Conservation (phyloP, 495 filamentous ascomycete genomes). For the Clohesyomyces aquaticus region DNA sequence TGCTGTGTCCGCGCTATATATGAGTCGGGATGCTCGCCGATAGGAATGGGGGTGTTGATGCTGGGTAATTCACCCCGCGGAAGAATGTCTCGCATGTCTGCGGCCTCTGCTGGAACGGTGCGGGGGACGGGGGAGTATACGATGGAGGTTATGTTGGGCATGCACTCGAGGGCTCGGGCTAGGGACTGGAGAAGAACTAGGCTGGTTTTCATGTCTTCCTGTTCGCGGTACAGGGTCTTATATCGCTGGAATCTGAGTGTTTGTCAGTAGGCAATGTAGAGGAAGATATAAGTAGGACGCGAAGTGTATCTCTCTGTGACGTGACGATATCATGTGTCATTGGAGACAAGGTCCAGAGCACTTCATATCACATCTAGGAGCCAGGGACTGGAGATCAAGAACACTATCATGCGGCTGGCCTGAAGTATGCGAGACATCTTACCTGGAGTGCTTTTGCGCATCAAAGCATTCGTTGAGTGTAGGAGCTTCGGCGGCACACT, state of each 20-base stretch:
- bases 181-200: slow-evolving; percentile 22
- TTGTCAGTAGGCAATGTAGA: not conserved
- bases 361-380: no score
- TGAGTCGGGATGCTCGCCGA: not conserved
- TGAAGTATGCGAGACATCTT: no score
- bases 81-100: slow-evolving; percentile 25
- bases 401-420: no score
- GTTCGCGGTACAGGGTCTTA: slow-evolving; percentile 29
- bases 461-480: not conserved
- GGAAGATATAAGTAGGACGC: not conserved
- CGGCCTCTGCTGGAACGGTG: slow-evolving; percentile 22
- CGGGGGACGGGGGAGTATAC: slow-evolving; percentile 31
- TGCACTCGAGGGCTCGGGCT: slow-evolving; percentile 21
- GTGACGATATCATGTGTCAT: no score
- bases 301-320: no score
- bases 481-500: not conserved
- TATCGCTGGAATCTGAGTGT: slow-evolving; percentile 16
- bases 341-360: no score
- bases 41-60: not conserved
- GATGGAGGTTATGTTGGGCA: slow-evolving; percentile 30
- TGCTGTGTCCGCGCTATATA: slow-evolving; percentile 8
- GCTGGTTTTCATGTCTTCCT: slow-evolving; percentile 22
- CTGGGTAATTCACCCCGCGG: slow-evolving; percentile 23
- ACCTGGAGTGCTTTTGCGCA: slow-evolving; percentile 9
- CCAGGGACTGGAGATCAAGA: no score